Evolutionary conservation across 2,329 filamentous ascomycete species (phyloP).

Genomic region (Sordariomycetes sp.): DNA sequence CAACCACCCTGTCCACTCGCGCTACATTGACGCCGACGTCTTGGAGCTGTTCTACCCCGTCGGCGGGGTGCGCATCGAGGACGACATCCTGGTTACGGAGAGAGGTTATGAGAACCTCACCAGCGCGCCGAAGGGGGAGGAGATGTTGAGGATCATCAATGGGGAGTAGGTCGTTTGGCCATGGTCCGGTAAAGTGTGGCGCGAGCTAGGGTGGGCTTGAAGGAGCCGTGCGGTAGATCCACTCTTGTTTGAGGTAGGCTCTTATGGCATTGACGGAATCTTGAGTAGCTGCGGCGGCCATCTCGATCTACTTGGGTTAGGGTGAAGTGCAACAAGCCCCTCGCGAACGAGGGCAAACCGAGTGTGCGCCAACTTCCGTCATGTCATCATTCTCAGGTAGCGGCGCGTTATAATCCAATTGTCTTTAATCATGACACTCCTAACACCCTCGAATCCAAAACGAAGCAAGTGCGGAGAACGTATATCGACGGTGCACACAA

Average conservation of each 20-base stretch:
- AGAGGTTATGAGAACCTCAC: constrained; percentile 76
- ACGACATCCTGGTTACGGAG: constrained; percentile 71
- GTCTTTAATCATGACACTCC: background rate
- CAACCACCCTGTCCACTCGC: constrained; percentile 39
- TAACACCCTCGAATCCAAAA: background rate
- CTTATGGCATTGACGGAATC: too few species aligned
- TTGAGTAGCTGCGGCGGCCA: too few species aligned
- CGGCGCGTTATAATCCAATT: background rate
- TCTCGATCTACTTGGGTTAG: too few species aligned
- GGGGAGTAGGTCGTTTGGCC: constrained; percentile 8
- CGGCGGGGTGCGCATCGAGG: constrained; percentile 86
- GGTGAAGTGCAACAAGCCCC: background rate
- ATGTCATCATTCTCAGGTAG: background rate
- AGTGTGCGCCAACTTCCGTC: background rate
- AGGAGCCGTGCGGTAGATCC: too few species aligned
- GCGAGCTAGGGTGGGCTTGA: background rate
- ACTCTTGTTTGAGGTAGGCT: too few species aligned
- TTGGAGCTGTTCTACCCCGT: constrained; percentile 61
- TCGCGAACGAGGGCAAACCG: background rate
- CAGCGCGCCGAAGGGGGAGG: constrained; percentile 60
- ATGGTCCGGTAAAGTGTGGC: background rate
- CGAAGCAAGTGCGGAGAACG: background rate
- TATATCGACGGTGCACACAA: background rate
- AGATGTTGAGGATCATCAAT: constrained; percentile 51
- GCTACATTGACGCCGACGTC: constrained; percentile 51